Evolutionary conservation across 2,329 filamentous ascomycete genomes (phyloP).

Genomic region (Xylariaceae sp.): DNA sequence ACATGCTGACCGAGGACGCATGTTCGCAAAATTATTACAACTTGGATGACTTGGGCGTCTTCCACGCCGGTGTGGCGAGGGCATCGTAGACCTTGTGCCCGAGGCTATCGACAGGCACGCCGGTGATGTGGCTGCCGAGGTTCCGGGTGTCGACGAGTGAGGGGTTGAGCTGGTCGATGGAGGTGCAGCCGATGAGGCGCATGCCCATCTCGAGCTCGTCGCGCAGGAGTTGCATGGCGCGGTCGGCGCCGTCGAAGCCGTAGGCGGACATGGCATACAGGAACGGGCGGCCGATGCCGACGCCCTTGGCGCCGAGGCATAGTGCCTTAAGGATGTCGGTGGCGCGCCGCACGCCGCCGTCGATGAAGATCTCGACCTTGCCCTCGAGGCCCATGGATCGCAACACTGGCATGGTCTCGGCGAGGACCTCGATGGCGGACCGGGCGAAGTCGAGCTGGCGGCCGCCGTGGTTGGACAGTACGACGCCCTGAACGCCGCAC

Average conservation of each 20-base stretch:
- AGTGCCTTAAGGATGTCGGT: constrained; percentile 95
- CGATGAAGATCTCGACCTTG: constrained; percentile 81
- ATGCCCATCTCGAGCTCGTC: constrained; percentile 99
- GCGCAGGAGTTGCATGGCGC: constrained; percentile 86
- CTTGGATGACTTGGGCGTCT: constrained; percentile 43
- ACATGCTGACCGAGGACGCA: no score
- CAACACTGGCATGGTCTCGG: constrained; percentile 87
- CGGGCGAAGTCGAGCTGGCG: constrained; percentile 89
- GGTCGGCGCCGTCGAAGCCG: constrained; percentile 77
- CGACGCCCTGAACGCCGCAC: constrained; percentile 77
- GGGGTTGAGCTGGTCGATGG: constrained; percentile 71
- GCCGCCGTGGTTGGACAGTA: constrained; percentile 93
- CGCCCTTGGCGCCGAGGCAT: constrained; percentile 84
- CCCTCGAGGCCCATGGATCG: constrained; percentile 66
- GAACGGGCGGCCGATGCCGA: constrained; percentile 92
- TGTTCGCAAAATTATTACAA: no score
- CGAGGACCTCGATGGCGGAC: constrained; percentile 82
- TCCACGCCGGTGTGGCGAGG: constrained; percentile 46
- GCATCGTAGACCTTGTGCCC: constrained; percentile 48
- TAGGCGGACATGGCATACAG: constrained; percentile 95
- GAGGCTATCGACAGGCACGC: constrained; percentile 45
- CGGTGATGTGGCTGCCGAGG: constrained; percentile 49
- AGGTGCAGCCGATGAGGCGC: constrained; percentile 79
- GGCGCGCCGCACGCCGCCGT: constrained; percentile 82
- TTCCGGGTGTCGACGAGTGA: constrained; percentile 74